Conservation (phyloP, 2,329 filamentous ascomycete species). For the Cladobotryum protrusum region DNA sequence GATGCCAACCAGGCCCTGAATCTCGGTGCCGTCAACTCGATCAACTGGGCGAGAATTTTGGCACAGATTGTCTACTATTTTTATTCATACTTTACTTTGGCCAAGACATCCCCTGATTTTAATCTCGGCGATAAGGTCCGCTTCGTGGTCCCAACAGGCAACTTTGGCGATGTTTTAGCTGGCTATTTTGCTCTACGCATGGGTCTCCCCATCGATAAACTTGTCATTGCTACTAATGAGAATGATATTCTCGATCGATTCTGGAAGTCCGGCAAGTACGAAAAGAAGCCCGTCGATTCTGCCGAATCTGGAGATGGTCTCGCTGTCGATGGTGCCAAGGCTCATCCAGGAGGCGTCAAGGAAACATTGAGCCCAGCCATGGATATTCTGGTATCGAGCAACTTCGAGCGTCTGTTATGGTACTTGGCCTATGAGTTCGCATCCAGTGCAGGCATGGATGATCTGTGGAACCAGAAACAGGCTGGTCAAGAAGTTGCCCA, state of each 20-base stretch:
- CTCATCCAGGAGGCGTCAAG: constrained; percentile 69
- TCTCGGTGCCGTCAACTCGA: constrained; percentile 90
- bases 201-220: constrained; percentile 81
- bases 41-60: constrained; percentile 92
- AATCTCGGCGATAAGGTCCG: constrained; percentile 64
- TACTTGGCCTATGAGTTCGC: constrained; percentile 76
- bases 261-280: constrained; percentile 84
- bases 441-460: constrained; percentile 52
- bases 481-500: constrained; percentile 67
- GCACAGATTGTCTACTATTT: constrained; percentile 98
- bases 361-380: constrained; percentile 93
- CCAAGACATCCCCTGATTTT: constrained; percentile 52
- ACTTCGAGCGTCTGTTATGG: constrained; percentile 95
- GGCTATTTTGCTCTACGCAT: constrained; percentile 89
- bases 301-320: constrained; percentile 24
- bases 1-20: constrained; percentile 77
- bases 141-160: constrained; percentile 88
- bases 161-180: constrained; percentile 92
- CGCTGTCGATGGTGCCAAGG: constrained; percentile 52
- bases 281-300: constrained; percentile 63
- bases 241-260: constrained; percentile 97
- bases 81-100: constrained; percentile 82
- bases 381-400: constrained; percentile 94
- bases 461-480: constrained; percentile 60
- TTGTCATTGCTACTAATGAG: constrained; percentile 91